A percentile compares a stretch with the other conserved stretches of the same genome.
These are phyloP conservation scores for Orbilia oligospora DNA, from an alignment of 2,329 filamentous ascomycete genomes.

Conservation along the genomic window DNA sequence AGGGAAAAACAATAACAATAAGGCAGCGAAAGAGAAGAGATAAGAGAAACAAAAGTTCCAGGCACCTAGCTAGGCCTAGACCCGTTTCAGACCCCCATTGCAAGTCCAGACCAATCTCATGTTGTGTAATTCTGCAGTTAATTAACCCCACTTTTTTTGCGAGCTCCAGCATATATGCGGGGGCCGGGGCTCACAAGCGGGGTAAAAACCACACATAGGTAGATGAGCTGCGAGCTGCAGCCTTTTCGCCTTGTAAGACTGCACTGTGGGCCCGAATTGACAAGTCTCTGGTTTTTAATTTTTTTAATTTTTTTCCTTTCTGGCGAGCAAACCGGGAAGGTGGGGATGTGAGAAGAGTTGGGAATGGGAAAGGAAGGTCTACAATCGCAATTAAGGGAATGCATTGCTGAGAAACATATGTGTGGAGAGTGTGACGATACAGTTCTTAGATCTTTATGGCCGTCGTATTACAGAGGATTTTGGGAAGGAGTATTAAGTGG, in stretches of 20 bases:
- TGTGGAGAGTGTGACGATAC: conserved; percentile 31
- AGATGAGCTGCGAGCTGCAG: conserved; percentile 11
- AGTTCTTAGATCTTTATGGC: not conserved
- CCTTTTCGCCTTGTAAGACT: too few species aligned
- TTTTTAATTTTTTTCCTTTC: too few species aligned
- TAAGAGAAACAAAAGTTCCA: not conserved
- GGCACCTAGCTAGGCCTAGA: conserved; percentile 30
- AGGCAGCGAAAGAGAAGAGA: conserved; percentile 22
- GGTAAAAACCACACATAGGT: conserved; percentile 22
- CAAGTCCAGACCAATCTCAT: conserved; percentile 59
- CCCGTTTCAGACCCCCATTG: conserved; percentile 16
- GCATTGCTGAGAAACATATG: conserved; percentile 13
- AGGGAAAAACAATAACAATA: conserved; percentile 1
- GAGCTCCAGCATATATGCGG: conserved; percentile 41
- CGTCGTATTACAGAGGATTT: conserved; percentile 6
- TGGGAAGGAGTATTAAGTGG: conserved; percentile 3
- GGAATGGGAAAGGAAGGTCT: not conserved
- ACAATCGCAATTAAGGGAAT: conserved; percentile 12
- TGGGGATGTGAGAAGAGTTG: conserved; percentile 23
- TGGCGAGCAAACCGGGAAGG: conserved; percentile 38
- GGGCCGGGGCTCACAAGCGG: conserved; percentile 33
- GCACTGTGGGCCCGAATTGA: not conserved
- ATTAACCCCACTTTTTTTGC: conserved; percentile 27
- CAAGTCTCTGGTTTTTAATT: not conserved
- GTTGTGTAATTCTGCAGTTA: conserved; percentile 13